Evolutionary conservation across 192 early-diverging fungal genomes (phyloP), one percentile per base, ranked within the genome.

Genomic region (Mortierella antarctica): DNA sequence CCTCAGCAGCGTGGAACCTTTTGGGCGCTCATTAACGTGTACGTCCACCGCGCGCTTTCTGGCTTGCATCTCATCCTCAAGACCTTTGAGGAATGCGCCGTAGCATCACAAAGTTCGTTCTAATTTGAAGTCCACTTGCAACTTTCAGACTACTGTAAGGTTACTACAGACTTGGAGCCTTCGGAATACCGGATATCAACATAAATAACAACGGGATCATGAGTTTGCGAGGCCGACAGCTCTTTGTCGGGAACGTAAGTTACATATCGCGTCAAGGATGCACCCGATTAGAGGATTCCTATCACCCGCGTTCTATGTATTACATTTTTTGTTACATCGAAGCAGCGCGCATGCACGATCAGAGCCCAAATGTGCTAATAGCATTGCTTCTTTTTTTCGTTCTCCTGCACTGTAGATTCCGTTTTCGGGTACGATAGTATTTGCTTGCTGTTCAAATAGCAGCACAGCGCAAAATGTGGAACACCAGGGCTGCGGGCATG

Each of bases 181-280:
- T 31, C 31, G 31, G 31, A 31, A 31, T 3, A 31, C 31, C 1
- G 31, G 1, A 31, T 31, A 31, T 31, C 31, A 31, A 31, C 31
- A 31, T 31, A 31, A 31, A 31, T 31, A 31, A 31, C 31, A 31
- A 31, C 31, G 42, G 41, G 59, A 61, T 44, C 41, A 75, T 75
- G 73, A 75, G 73, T 53, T 67, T 75, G 51, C 73, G 60, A 7
- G 65, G 65, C 12, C 57, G 73, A 63, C 73, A 75, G 59, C 65
- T 75, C 0, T 75, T 75, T 60, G 53, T 75, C 18, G 73, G 73
- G 52, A 75, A 75, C 23, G 73, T 75, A 75, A 47, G 73, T 61
- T 31, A 31, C 31, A 31, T 31, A 31, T 31, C 31, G 31, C 31
- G 31, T 31, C 31, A 31, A 31, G 31, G 40, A 56, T 23, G 41